Evolutionary conservation across 2,329 filamentous ascomycete genomes (phyloP), one percentile per base, ranked within the genome.

Genomic region (Coleophoma cylindrospora): DNA sequence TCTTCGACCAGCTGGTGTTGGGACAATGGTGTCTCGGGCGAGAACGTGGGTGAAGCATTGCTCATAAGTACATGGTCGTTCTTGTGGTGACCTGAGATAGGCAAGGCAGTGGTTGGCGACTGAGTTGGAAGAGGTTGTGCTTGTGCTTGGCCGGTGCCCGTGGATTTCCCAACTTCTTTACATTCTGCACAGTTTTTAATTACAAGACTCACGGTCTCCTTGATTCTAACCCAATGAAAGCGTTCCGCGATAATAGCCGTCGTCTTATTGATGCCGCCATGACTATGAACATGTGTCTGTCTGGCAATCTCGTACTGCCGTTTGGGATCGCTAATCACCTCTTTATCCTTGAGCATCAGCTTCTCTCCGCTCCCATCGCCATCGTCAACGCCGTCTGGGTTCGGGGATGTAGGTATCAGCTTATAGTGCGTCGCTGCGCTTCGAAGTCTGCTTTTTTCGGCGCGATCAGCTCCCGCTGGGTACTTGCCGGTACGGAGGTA

Each of bases 161-260:
- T 27, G 27, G 27, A 27, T 66, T 88, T 88, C 54, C 82, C 78
- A 36, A 81, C 73, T 61, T 95, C 90, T 70, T 92, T 95, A 73
- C 92, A 97, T 65, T 95, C 86, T 8, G 80, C 72, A 69, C 94
- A 99, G 62, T 94, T 92, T 61, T 89, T 86, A 69, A 97, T 96
- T 60, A 96, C 91, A 66, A 92, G 85, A 66, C 87, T 94, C 54
- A 96, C 94, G 1, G 92, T 97, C 70, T 96, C 91, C 68, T 97
- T 99, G 73, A 97, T 97, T 54, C 92, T 83, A 44, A 95, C 91
- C 94, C 94, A 99, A 70, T 97, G 94, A 66, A 92, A 96, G 64
- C 86, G 87, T 65, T 96, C 89, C 11, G 92, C 90, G 62, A 99
- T 96, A 17, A 84, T 87, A 17, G 92, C 91, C 1, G 92, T 97